phyloP scores from a whole-genome alignment of 306 rosid species.

The Gastrolobium bilobum region DNA sequence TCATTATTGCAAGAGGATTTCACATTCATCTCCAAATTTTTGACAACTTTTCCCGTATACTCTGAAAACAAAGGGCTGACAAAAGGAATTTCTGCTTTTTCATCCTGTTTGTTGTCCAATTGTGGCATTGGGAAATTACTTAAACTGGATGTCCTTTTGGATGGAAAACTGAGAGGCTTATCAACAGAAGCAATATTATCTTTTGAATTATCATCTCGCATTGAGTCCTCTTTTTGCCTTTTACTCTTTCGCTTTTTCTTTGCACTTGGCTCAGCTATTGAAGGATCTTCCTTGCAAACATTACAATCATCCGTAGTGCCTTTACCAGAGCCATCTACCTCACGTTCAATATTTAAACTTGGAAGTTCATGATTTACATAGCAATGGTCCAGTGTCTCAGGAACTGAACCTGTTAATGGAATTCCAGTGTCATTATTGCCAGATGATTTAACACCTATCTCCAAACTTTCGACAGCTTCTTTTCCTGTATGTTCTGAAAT shows the following conservation, averaged over 20 bases:
- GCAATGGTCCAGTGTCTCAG: not conserved
- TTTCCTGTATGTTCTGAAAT: constrained; percentile 32
- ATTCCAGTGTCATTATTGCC: not conserved
- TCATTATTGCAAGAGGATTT: constrained; percentile 32
- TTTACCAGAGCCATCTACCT: constrained; percentile 40
- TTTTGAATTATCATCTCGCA: constrained; percentile 31
- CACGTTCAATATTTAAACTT: constrained; percentile 25
- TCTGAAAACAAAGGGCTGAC: constrained; percentile 11
- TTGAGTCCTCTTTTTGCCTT: constrained; percentile 36
- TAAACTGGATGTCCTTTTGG: constrained; percentile 25
- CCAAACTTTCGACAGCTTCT: constrained; percentile 22
- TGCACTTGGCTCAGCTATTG: constrained; percentile 28
- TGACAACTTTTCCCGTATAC: constrained; percentile 22
- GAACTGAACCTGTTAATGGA: constrained; percentile 5
- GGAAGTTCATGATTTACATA: constrained; percentile 6
- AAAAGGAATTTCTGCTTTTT: constrained; percentile 29
- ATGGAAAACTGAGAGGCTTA: constrained; percentile 23
- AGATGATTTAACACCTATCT: constrained; percentile 28
- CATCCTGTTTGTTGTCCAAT: constrained; percentile 36
- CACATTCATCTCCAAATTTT: constrained; percentile 15
- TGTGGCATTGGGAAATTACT: constrained; percentile 21
- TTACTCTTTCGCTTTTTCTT: constrained; percentile 43
- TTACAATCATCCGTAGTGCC: constrained; percentile 21
- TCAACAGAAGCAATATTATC: constrained; percentile 36
- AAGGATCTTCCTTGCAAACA: constrained; percentile 5